phyloP scores from a whole-genome alignment of 768 basidiomycete species.

The Rhodotorula taiwanensis region DNA sequence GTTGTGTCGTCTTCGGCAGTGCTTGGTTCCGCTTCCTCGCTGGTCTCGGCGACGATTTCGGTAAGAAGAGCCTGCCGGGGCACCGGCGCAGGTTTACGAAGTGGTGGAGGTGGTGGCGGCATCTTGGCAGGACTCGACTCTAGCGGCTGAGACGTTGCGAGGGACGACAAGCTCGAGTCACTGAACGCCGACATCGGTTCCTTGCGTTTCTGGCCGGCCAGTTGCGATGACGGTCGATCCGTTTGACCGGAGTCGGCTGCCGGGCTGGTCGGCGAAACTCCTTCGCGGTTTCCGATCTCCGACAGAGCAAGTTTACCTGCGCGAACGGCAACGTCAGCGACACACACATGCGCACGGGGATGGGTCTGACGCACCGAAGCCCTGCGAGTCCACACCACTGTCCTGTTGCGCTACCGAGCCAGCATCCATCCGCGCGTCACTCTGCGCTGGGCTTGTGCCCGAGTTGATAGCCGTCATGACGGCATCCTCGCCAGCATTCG shows the following conservation, averaged over 20 bases:
- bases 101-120: not conserved
- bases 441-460: no score
- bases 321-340: no score
- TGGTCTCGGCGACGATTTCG: not conserved
- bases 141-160: not conserved
- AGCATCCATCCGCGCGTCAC: not conserved
- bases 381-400: slow-evolving; percentile 27
- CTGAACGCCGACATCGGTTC: slow-evolving; percentile 10
- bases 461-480: no score
- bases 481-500: no score
- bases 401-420: not conserved
- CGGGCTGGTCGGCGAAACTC: no score
- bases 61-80: no score
- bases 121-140: not conserved
- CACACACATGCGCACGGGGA: no score
- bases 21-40: not conserved
- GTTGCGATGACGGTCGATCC: not conserved
- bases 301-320: not conserved
- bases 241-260: no score
- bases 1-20: not conserved
- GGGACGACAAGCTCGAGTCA: not conserved
- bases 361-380: slow-evolving; percentile 10
- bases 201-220: not conserved
- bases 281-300: no score
- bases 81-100: no score